Conservation (phyloP, 108 stramenopile genomes). For the Epipyxis sp. region DNA sequence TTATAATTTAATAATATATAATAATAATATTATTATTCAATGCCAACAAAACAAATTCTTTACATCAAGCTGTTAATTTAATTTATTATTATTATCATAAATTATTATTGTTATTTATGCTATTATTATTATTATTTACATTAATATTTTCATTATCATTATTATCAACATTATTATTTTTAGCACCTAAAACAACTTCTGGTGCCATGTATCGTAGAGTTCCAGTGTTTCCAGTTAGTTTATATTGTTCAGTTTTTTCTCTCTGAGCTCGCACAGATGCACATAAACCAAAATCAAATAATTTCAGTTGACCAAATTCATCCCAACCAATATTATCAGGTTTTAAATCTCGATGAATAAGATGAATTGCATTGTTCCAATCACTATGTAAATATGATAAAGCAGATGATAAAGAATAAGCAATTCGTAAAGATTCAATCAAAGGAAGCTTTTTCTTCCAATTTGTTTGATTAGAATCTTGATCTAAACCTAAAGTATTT, state of each 20-base stretch:
- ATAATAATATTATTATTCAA: too few species aligned
- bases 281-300: slow-evolving; percentile 31
- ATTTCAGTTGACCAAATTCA: not conserved
- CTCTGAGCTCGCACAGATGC: not conserved
- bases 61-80: too few species aligned
- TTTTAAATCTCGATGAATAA: slow-evolving; percentile 23
- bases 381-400: not conserved
- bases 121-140: too few species aligned
- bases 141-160: too few species aligned
- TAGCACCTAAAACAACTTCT: slow-evolving; percentile 25
- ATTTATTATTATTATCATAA: too few species aligned
- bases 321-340: slow-evolving; percentile 30
- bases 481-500: not conserved
- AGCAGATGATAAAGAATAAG: not conserved
- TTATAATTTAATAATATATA: too few species aligned
- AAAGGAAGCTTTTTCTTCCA: not conserved
- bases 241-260: not conserved
- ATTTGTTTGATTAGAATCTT: not conserved
- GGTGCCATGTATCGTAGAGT: slow-evolving; percentile 34
- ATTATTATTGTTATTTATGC: too few species aligned
- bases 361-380: not conserved
- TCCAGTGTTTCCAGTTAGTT: slow-evolving; percentile 30
- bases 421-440: not conserved
- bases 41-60: too few species aligned
- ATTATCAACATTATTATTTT: too few species aligned